phyloP scores from a whole-genome alignment of 352 stramenopile species.

The Halophytophthora polymorphica region DNA sequence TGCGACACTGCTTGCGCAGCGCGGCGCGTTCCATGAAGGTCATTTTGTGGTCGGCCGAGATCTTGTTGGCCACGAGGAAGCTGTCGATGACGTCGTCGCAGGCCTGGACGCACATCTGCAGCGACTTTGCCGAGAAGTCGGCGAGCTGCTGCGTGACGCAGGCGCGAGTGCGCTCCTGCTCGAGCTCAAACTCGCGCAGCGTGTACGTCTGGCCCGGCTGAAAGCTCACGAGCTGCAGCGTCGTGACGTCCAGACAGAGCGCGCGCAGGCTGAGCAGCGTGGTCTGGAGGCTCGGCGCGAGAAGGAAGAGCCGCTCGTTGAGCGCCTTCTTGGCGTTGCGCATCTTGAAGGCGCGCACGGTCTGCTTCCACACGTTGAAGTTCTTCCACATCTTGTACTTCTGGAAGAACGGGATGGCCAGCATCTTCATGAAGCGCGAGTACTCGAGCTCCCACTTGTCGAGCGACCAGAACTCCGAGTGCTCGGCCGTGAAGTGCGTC shows the following conservation, averaged over 20 bases:
- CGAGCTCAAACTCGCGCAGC: slow-evolving; percentile 74
- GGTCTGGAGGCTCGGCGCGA: slow-evolving; percentile 79
- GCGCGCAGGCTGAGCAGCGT: slow-evolving; percentile 76
- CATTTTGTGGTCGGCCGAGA: slow-evolving; percentile 92
- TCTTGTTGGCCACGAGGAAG: slow-evolving; percentile 91
- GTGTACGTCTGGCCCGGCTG: slow-evolving; percentile 71
- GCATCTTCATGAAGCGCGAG: slow-evolving; percentile 87
- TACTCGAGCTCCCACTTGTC: slow-evolving; percentile 94
- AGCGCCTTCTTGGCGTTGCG: slow-evolving; percentile 78
- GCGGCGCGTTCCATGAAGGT: slow-evolving; percentile 95
- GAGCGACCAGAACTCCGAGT: slow-evolving; percentile 90
- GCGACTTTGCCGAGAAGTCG: slow-evolving; percentile 60
- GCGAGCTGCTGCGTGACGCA: slow-evolving; percentile 57
- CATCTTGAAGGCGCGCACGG: slow-evolving; percentile 86
- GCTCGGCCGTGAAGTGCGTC: slow-evolving; percentile 87
- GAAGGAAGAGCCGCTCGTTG: slow-evolving; percentile 84
- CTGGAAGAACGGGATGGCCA: slow-evolving; percentile 90
- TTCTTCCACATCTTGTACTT: slow-evolving; percentile 94
- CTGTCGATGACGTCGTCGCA: slow-evolving; percentile 92
- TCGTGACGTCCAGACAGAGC: slow-evolving; percentile 71
- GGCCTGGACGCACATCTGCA: slow-evolving; percentile 83
- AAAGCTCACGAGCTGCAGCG: slow-evolving; percentile 68
- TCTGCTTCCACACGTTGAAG: slow-evolving; percentile 92
- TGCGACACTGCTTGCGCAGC: slow-evolving; percentile 89
- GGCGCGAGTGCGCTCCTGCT: slow-evolving; percentile 55